These are phyloP conservation scores for Cordyceps tenuipes DNA, from an alignment of 2,329 filamentous ascomycete genomes.

Conservation along the genomic window DNA sequence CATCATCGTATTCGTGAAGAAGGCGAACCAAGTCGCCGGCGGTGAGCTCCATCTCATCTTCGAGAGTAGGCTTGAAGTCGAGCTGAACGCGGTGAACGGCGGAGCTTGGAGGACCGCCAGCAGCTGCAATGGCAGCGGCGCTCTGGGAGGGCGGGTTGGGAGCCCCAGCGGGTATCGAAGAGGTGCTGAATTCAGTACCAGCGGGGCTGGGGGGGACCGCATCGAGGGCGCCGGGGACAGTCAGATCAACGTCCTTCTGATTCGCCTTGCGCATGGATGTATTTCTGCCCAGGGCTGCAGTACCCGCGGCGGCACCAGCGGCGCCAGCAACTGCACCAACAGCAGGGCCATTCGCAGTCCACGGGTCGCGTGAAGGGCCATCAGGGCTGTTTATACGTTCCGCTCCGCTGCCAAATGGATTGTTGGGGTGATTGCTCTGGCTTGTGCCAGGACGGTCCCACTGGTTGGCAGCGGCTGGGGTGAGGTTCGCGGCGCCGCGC, in stretches of 20 bases:
- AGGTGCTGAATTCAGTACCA: slow-evolving; percentile 54
- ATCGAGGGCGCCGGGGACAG: slow-evolving; percentile 30
- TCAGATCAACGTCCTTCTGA: slow-evolving; percentile 43
- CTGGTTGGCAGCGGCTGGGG: slow-evolving; percentile 25
- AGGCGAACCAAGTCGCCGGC: slow-evolving; percentile 80
- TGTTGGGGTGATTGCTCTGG: slow-evolving; percentile 45
- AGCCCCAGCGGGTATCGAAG: slow-evolving; percentile 40
- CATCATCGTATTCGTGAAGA: slow-evolving; percentile 94
- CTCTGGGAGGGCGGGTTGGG: slow-evolving; percentile 34
- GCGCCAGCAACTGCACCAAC: slow-evolving; percentile 20
- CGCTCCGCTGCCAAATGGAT: slow-evolving; percentile 63
- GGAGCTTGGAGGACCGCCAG: slow-evolving; percentile 49
- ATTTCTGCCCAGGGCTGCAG: slow-evolving; percentile 39
- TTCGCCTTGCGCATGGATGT: slow-evolving; percentile 48
- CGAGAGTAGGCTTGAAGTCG: slow-evolving; percentile 87
- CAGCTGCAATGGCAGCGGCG: slow-evolving; percentile 53
- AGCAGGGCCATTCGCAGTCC: slow-evolving; percentile 30
- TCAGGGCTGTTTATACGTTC: slow-evolving; percentile 31
- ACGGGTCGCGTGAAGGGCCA: slow-evolving; percentile 28
- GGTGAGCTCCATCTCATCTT: slow-evolving; percentile 77
- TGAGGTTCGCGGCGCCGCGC: slow-evolving; percentile 27
- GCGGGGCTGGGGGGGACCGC: slow-evolving; percentile 48
- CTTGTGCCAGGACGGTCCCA: slow-evolving; percentile 42
- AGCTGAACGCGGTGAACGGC: slow-evolving; percentile 87
- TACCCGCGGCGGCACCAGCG: slow-evolving; percentile 30